Conservation (phyloP, 306 rosid species). For the Cicer chorassanicum region DNA sequence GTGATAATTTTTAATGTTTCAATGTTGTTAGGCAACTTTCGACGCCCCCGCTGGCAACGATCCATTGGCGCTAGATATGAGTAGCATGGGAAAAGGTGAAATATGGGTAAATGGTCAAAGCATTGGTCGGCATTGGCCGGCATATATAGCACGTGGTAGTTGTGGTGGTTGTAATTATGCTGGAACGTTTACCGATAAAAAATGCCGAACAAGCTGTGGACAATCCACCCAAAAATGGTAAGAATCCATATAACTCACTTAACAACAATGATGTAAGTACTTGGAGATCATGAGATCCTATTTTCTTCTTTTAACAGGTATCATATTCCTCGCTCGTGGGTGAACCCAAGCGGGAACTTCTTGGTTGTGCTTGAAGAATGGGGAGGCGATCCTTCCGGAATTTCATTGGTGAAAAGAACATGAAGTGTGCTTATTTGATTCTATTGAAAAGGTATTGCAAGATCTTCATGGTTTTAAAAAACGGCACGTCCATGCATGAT, state of each 20-base stretch:
- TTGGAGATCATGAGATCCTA: neutral
- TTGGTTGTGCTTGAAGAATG: conserved; percentile 88
- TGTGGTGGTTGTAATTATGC: conserved; percentile 69
- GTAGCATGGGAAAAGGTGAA: conserved; percentile 85
- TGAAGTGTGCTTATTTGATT: conserved; percentile 53
- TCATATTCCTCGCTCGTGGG: conserved; percentile 92
- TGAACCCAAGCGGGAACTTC: conserved; percentile 69
- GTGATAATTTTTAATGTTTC: conserved; percentile 17
- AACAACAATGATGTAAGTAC: neutral
- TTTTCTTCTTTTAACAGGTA: conserved; percentile 61
- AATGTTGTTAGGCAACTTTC: conserved; percentile 59
- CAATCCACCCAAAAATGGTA: conserved; percentile 86
- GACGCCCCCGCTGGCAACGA: conserved; percentile 69
- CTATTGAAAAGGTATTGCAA: conserved; percentile 57
- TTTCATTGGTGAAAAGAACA: conserved; percentile 70
- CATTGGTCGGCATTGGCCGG: conserved; percentile 90
- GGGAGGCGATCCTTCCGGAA: conserved; percentile 81
- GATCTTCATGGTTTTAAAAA: neutral
- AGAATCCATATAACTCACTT: conserved; percentile 25
- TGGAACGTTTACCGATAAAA: conserved; percentile 63
- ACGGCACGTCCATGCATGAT: neutral
- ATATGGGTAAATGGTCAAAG: conserved; percentile 85
- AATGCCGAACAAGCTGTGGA: conserved; percentile 68
- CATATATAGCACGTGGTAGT: conserved; percentile 59
- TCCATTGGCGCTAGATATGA: conserved; percentile 87